phyloP scores from a whole-genome alignment of 2,329 filamentous ascomycete genomes.

The Anisogramma anomala region DNA sequence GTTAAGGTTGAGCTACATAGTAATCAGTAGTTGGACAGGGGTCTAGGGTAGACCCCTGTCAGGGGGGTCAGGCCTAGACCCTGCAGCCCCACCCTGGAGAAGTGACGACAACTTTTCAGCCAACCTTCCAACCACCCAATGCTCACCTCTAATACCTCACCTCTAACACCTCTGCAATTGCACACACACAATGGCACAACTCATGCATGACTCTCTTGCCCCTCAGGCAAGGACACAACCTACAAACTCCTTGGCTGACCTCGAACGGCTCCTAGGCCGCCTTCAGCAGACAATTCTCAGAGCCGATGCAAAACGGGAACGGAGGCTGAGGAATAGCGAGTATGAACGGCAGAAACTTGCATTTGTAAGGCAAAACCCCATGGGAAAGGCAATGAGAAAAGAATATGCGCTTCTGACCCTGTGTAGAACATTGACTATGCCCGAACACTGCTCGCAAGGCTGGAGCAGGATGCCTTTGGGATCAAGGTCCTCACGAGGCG shows the following conservation, averaged over 20 bases:
- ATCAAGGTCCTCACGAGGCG: constrained; percentile 47
- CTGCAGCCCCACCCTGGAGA: too few species aligned
- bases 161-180: not conserved
- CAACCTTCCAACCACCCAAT: not conserved
- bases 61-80: not conserved
- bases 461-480: constrained; percentile 57
- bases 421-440: constrained; percentile 61
- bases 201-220: constrained; percentile 10
- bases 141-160: not conserved
- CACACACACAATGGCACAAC: constrained; percentile 5
- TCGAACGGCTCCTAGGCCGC: constrained; percentile 53
- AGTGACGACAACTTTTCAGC: too few species aligned
- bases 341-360: constrained; percentile 52
- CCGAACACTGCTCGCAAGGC: constrained; percentile 52
- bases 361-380: constrained; percentile 30
- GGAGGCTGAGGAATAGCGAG: constrained; percentile 45
- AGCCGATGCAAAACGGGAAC: constrained; percentile 47
- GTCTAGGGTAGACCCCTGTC: not conserved
- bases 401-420: constrained; percentile 5
- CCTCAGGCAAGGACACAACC: constrained; percentile 11
- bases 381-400: not conserved
- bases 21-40: too few species aligned
- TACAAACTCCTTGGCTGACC: constrained; percentile 34
- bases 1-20: too few species aligned
- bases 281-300: constrained; percentile 55